Evolutionary conservation across 208 protist species (phyloP), one percentile per base, ranked within the genome.

Genomic region (Balamuthia mandrillaris): DNA sequence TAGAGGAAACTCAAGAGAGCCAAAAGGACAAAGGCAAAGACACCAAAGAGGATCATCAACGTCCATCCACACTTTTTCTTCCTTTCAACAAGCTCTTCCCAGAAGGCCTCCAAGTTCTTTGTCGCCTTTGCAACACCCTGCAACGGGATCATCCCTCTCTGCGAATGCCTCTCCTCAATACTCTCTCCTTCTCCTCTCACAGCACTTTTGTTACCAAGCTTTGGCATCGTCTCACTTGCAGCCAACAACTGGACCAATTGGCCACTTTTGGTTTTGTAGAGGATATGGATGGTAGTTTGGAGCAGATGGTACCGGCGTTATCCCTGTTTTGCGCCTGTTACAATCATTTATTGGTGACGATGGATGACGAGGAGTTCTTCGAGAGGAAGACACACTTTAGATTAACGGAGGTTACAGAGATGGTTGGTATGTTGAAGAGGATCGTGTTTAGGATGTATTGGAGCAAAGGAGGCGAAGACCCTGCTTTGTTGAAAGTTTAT

Each of bases 281-380:
- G 21, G 27, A 54, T 18, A 44, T 75, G 39, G 66, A 75, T 7
- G 52, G 16, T n/a, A 44, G 66, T 7, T 54, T 75, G 39, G 42
- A 75, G 3, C 42, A 51, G 24, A 44, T 75, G 18, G 45, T 44
- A 0, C 45, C 24, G 10, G 41, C 35, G 1, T 7, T 75, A 44
- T 37, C 42, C 42, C 35, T 75, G n/a, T 75, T 75, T 44, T 75
- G 66, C 41, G 3, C 52, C n/a, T 75, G 41, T 44, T 75, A 75
- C 37, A 75, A 44, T 44, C 66, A 75, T 24, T 6, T 52, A 10
- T 44, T 75, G 35, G 41, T 75, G 6, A 27, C 66, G 39, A 6
- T 75, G n/a, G 66, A 75, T 33, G 66, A 75, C 24, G 66, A 75
- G 14, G 66, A 75, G 24, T 75, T 75, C 66, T 75, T 75, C 66